These are phyloP conservation scores for Rhodotorula sp. DNA, from an alignment of 1,284 basidiomycete species.

Conservation along the genomic window DNA sequence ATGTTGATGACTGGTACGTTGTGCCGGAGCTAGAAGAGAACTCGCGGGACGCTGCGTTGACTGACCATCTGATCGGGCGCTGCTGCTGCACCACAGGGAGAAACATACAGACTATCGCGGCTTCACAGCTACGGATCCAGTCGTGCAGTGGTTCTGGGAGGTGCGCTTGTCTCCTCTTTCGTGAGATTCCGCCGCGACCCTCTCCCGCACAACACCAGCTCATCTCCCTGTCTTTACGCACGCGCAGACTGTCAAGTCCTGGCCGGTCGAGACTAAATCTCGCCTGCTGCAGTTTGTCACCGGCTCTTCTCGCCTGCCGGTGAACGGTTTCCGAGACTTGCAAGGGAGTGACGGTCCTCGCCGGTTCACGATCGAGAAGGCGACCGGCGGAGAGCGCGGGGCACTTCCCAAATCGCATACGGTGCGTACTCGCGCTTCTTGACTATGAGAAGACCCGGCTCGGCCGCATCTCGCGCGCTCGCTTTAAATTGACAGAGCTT, in stretches of 20 bases:
- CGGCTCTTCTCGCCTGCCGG: slow-evolving; percentile 40
- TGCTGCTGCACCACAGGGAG: slow-evolving; percentile 50
- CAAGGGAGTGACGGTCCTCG: slow-evolving; percentile 44
- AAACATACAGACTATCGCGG: slow-evolving; percentile 82
- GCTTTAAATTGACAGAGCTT: neutral
- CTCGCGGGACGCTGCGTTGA: neutral
- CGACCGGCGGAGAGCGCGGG: slow-evolving; percentile 22
- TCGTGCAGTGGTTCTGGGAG: slow-evolving; percentile 42
- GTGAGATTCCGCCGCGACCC: neutral
- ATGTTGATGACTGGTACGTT: slow-evolving; percentile 60
- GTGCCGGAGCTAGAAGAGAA: neutral
- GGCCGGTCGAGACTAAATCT: slow-evolving; percentile 39
- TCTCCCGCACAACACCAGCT: neutral
- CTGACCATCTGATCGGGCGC: neutral
- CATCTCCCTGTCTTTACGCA: neutral
- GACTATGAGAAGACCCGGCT: neutral
- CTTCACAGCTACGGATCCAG: slow-evolving; percentile 44
- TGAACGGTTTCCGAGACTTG: slow-evolving; percentile 43
- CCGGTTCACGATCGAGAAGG: slow-evolving; percentile 43
- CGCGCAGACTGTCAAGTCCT: slow-evolving; percentile 23
- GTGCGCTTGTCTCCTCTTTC: slow-evolving; percentile 1
- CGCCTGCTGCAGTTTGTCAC: slow-evolving; percentile 36
- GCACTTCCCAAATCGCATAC: slow-evolving; percentile 42
- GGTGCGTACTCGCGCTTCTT: slow-evolving; percentile 8
- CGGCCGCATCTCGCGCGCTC: neutral